These are phyloP conservation scores for Eucalyptus dawsonii DNA, from an alignment of 345 rosid genomes.

Conservation along the genomic window DNA sequence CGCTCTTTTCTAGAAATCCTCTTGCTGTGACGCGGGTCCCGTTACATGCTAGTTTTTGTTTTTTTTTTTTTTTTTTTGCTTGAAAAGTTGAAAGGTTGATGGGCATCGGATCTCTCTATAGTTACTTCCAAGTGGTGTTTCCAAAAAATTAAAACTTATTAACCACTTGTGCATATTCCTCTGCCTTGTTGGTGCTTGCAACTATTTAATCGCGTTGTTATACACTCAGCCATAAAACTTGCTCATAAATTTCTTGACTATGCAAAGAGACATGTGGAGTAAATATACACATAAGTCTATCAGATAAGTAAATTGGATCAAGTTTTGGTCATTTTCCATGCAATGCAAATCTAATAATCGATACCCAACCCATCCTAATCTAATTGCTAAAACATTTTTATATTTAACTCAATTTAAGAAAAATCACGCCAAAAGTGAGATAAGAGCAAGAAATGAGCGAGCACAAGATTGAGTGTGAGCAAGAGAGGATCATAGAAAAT, in stretches of 20 bases:
- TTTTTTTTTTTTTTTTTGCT: background rate
- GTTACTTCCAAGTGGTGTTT: too few species aligned
- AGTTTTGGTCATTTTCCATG: background rate
- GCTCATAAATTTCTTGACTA: background rate
- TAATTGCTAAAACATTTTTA: too few species aligned
- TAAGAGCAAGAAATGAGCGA: too few species aligned
- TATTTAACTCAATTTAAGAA: too few species aligned
- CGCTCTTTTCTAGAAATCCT: background rate
- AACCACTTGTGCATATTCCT: background rate
- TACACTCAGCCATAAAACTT: background rate
- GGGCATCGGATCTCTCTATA: background rate
- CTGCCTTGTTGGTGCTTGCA: background rate
- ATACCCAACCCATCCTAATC: background rate
- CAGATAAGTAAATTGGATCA: too few species aligned
- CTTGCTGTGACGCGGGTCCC: background rate
- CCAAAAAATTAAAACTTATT: too few species aligned
- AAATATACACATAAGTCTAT: background rate
- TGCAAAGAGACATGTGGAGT: background rate
- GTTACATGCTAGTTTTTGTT: background rate
- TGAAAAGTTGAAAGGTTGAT: background rate
- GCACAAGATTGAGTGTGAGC: rapidly evolving
- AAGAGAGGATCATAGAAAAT: too few species aligned
- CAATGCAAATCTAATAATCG: too few species aligned
- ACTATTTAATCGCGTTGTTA: background rate
- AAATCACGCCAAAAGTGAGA: rapidly evolving